These are phyloP conservation scores for Leucaena leucocephala DNA, from an alignment of 306 rosid genomes.

Conservation along the genomic window DNA sequence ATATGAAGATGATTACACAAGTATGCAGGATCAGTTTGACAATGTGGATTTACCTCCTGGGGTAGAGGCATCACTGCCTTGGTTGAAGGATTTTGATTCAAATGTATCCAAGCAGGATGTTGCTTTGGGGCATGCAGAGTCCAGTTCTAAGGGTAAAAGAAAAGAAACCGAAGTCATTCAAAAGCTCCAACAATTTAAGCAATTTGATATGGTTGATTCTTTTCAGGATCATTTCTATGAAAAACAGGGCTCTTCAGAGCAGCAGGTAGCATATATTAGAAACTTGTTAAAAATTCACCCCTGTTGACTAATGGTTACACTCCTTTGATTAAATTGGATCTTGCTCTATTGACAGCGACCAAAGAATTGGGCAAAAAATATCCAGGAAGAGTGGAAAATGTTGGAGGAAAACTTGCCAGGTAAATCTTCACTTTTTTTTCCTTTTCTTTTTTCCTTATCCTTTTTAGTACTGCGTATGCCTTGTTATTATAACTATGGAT, in stretches of 20 bases:
- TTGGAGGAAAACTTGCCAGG: conserved; percentile 79
- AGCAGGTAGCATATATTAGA: conserved; percentile 49
- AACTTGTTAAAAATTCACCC: conserved; percentile 3
- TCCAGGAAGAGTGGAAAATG: conserved; percentile 86
- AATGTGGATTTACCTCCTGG: conserved; percentile 81
- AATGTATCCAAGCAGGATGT: conserved; percentile 36
- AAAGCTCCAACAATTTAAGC: conserved; percentile 52
- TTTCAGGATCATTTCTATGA: conserved; percentile 64
- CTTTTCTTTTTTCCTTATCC: not conserved
- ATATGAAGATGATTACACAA: conserved; percentile 47
- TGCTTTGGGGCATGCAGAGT: conserved; percentile 36
- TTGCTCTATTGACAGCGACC: conserved; percentile 44
- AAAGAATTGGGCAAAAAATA: conserved; percentile 75
- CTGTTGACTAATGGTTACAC: conserved; percentile 6
- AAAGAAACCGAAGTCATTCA: conserved; percentile 38
- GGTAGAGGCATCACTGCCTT: conserved; percentile 74
- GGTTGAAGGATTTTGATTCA: conserved; percentile 59
- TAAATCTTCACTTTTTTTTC: conserved; percentile 26
- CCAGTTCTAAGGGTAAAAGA: conserved; percentile 49
- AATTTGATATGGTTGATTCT: conserved; percentile 62
- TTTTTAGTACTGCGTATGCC: not conserved
- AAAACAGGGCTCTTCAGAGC: conserved; percentile 39
- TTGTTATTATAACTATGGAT: conserved; percentile 10
- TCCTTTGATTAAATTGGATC: conserved; percentile 27
- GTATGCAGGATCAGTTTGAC: conserved; percentile 71